Conservation (phyloP, 2,329 filamentous ascomycete genomes). For the Colletotrichum shisoi region DNA sequence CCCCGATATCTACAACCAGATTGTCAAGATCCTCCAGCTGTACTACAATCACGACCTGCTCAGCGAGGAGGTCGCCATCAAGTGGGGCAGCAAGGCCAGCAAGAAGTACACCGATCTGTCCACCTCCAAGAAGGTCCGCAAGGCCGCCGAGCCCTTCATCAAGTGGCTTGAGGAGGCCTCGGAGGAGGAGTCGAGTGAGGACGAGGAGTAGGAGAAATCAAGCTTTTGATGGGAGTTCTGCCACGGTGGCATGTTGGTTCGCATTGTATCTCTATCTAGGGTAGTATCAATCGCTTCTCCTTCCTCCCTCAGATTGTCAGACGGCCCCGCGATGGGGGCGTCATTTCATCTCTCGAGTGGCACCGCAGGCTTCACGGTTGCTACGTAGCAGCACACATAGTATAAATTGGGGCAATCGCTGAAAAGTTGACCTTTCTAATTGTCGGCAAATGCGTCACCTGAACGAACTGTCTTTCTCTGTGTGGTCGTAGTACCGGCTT, state of each 20-base stretch:
- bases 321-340: neutral
- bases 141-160: constrained; percentile 91
- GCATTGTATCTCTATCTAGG: neutral
- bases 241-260: neutral
- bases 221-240: neutral
- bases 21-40: constrained; percentile 86
- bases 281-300: neutral
- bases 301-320: neutral
- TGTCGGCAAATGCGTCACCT: neutral
- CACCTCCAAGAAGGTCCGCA: constrained; percentile 50
- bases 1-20: constrained; percentile 75
- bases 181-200: constrained; percentile 71
- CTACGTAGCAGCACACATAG: constrained; percentile 26
- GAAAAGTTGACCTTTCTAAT: neutral
- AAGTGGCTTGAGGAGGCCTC: constrained; percentile 91
- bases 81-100: constrained; percentile 93
- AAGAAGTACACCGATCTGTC: constrained; percentile 79
- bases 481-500: too few relatives aligned
- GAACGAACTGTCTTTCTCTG: neutral
- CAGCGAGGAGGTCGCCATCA: constrained; percentile 84
- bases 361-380: neutral
- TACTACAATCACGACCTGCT: constrained; percentile 92
- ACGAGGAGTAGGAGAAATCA: constrained; percentile 56
- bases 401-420: constrained; percentile 9
- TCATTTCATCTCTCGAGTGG: neutral